Base-by-base conservation (phyloP, 2,329 filamentous ascomycete genomes). In the Aspergillus sp. region DNA sequence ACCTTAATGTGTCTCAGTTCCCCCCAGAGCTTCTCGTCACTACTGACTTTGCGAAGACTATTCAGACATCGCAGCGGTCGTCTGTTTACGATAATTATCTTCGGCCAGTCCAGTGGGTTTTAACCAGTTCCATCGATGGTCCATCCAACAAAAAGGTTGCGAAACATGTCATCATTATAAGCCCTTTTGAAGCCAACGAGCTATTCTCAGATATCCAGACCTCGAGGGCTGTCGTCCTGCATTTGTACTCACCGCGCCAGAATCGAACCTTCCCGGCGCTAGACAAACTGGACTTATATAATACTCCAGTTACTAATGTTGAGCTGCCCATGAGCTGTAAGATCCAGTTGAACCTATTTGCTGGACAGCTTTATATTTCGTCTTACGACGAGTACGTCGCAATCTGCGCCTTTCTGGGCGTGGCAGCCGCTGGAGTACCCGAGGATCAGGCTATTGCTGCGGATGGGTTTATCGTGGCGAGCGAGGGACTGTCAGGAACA, bases 311-410 rank as follows among this genome's bases (percentile, higher is more conserved):
- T 0, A 47, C 69, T 0, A 59, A 61, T 2, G 61, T 52, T 0
- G 39, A 29, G 6, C 56, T 70, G 3, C 67, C 63, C 12, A 69
- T 65, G 10, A 67, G 58, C 1, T 66, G 83, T 0, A 70, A 75
- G 0, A 73, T 78, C 0, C 78, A 85, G 57, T 78, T 91, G 0
- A 88, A 89, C 49, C 73, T 91, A 0, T 91, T 92, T 57, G 78
- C 89, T 0, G 89, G 89, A 0, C 86, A 89, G 56, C 77, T 91
- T 0, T 91, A 91, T 64, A 76, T 91, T 11, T 71, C 69, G 0
- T 80, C 77, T 0, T 84, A 79, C 47, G 59, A 74, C 0, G 82
- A 90, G 55, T 92, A 91, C 61, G 62, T 69, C 0, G 69, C 64
- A 6, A 58, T 74, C 12, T 70, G 63, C n/a, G 47, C 57, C 2